Base-by-base conservation (phyloP, 2,329 filamentous ascomycete genomes). In the Paramyrothecium roridum region DNA sequence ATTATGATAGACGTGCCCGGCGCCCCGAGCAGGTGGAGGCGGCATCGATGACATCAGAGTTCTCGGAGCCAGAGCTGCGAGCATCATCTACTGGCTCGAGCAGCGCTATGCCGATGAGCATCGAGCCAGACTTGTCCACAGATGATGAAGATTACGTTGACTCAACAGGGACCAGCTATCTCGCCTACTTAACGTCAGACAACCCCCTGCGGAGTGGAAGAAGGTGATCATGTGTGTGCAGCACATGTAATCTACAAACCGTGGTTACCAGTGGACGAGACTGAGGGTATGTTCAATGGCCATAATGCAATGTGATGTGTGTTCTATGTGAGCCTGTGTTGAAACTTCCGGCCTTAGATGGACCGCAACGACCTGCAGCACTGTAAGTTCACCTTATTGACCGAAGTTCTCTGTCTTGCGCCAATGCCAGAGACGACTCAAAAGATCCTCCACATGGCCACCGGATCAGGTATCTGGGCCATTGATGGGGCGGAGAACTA, bases 401-500 rank as follows among this genome's bases (percentile, higher is more conserved):
- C 55, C 8, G 54, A 63, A 21, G 21, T 55, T 23, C 55, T 59
- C n/a, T 52, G 55, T 6, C 11, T 57, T 3, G 53, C 55, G 2
- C 74, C 75, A 8, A 64, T 76, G 2, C 59, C 22, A 20, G 48
- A 61, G 2, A 51, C 56, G 49, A 55, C 59, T 3, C 59, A 62
- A 20, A 61, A 58, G 34, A 63, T 67, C 12, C 54, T 67, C 13
- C 67, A 69, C 54, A 56, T 69, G 2, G 63, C 65, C n/a, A 68
- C 67, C 2, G 64, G 65, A 8, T 63, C 63, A 8, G 66, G 66
- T 12, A 63, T 66, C 11, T 70, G 64, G 65, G 65, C 56, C 3
- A 67, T 64, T 50, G 68, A 70, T 43, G 64, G 70, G 48, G 70
- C 64, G 4, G 67, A 71, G 21, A 56, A 65, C 16, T 65, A 64